phyloP scores from a whole-genome alignment of 2,329 filamentous ascomycete genomes.

The Coniochaeta prunicola region DNA sequence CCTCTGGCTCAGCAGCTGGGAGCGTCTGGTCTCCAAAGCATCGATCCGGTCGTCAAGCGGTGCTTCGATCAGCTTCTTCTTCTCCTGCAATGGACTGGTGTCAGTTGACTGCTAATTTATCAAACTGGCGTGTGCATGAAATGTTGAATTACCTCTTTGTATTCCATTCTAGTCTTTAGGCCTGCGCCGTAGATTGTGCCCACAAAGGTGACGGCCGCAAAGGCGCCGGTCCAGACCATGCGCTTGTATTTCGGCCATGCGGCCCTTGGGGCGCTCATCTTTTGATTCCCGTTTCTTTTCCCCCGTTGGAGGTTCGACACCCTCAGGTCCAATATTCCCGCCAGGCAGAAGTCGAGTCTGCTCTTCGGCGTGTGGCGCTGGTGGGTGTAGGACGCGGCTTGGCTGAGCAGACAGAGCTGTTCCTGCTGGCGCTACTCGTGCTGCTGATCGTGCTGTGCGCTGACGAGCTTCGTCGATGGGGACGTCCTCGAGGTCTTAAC shows the following conservation, averaged over 20 bases:
- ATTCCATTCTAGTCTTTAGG: conserved; percentile 21
- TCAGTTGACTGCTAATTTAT: neutral
- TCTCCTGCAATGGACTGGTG: conserved; percentile 9
- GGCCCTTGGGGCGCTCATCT: neutral
- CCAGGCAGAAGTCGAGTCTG: neutral
- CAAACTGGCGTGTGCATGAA: neutral
- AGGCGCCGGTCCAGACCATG: conserved; percentile 16
- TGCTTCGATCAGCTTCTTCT: conserved; percentile 13
- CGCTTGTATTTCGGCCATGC: conserved; percentile 11
- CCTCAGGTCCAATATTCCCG: neutral
- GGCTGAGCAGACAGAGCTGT: neutral
- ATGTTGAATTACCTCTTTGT: conserved; percentile 11
- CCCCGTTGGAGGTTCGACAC: neutral
- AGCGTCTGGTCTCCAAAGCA: conserved; percentile 19
- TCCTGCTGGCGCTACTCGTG: neutral
- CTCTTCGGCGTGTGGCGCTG: neutral
- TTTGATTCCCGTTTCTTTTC: neutral
- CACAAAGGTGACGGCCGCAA: conserved; percentile 20
- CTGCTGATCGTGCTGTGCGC: neutral
- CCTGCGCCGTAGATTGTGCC: conserved; percentile 24
- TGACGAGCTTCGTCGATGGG: neutral
- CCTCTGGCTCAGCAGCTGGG: conserved; percentile 15
- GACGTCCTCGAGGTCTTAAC: neutral
- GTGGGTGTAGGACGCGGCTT: neutral
- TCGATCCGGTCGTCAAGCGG: conserved; percentile 20